A percentile compares a stretch with the other conserved stretches of the same genome.
Evolutionary conservation across 1,284 basidiomycete genomes (phyloP).

Genomic region (Cystobasidiaceae sp.): DNA sequence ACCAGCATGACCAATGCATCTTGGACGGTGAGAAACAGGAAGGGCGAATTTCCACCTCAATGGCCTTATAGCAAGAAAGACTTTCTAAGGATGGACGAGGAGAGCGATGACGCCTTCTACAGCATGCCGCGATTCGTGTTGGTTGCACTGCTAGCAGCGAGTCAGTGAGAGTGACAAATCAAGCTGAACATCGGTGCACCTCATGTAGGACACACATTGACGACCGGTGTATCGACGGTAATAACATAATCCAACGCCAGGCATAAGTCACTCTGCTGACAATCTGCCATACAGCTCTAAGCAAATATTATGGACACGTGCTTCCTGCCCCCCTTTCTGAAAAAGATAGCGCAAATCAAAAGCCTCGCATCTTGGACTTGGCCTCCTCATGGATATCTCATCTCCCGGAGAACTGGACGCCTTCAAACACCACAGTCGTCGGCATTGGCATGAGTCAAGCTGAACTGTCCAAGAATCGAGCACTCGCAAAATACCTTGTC

Average conservation of each 20-base stretch:
- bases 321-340: conserved; percentile 31
- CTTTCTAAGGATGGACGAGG: conserved; percentile 37
- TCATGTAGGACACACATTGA: conserved; percentile 18
- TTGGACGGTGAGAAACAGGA: too few relatives aligned
- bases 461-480: conserved; percentile 40
- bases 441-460: conserved; percentile 43
- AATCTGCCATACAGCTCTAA: conserved; percentile 14
- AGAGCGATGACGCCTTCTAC: conserved; percentile 41
- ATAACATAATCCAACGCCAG: neutral
- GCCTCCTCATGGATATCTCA: conserved; percentile 44
- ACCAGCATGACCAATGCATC: too few relatives aligned
- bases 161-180: neutral
- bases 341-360: neutral
- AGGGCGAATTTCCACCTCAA: conserved; percentile 38
- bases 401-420: conserved; percentile 35
- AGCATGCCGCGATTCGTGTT: conserved; percentile 39
- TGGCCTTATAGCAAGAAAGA: conserved; percentile 39
- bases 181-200: neutral
- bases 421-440: conserved; percentile 35
- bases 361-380: conserved; percentile 41
- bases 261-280: neutral
- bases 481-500: conserved; percentile 36
- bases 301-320: conserved; percentile 37
- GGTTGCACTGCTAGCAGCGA: neutral
- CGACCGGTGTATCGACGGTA: conserved; percentile 11